A percentile compares a stretch with the other conserved stretches of the same genome.
Evolutionary conservation across 1,284 basidiomycete species (phyloP).

Genomic region (Marasmius tenuissimus): DNA sequence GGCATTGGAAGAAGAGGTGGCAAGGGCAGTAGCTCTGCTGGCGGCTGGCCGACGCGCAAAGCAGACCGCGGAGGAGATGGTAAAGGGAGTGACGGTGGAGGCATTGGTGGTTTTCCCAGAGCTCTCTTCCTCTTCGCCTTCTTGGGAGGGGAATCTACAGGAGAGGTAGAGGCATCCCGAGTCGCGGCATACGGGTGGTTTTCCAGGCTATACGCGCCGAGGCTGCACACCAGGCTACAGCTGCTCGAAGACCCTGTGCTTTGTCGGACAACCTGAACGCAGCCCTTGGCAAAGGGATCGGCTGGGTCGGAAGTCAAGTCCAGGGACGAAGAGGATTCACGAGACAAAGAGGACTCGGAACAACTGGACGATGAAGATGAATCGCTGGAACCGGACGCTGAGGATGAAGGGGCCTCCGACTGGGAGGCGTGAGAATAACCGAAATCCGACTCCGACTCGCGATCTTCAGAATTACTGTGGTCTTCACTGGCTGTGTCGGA

Average conservation of each 20-base stretch:
- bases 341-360: background rate
- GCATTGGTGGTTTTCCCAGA: background rate
- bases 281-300: background rate
- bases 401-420: background rate
- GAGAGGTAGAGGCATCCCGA: background rate
- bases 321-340: background rate
- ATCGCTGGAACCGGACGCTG: background rate
- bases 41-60: background rate
- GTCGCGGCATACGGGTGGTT: background rate
- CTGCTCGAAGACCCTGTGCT: background rate
- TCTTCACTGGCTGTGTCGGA: too few species aligned
- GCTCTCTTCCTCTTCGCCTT: background rate
- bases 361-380: background rate
- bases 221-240: background rate
- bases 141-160: background rate
- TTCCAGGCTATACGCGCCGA: background rate
- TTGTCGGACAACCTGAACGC: background rate
- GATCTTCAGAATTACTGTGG: too few species aligned
- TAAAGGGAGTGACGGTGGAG: background rate
- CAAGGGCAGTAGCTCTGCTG: background rate
- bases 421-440: too few species aligned
- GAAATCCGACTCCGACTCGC: too few species aligned
- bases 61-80: background rate
- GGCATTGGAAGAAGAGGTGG: background rate
- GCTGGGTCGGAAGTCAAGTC: background rate